A percentile compares a stretch with the other conserved stretches of the same genome.
These are phyloP conservation scores for Ilyonectria sp. DNA, from an alignment of 2,329 filamentous ascomycete genomes.

Conservation along the genomic window DNA sequence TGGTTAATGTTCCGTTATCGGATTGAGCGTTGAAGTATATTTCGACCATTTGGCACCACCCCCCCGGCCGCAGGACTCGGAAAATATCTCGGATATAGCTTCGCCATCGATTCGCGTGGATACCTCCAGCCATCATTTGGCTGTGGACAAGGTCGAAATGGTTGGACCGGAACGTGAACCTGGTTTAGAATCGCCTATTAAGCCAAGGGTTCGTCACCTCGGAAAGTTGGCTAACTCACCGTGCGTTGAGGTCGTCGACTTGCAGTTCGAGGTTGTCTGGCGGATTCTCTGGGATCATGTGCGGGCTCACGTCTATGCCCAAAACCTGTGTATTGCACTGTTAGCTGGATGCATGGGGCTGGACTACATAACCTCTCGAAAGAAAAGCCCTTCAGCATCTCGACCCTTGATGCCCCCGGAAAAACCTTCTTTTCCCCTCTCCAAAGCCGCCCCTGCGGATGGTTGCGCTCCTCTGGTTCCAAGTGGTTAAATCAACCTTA, in stretches of 20 bases:
- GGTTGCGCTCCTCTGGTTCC: neutral
- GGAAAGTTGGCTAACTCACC: conserved; percentile 55
- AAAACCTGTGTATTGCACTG: conserved; percentile 68
- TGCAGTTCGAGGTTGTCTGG: conserved; percentile 80
- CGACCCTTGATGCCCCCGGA: neutral
- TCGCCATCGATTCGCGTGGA: conserved; percentile 80
- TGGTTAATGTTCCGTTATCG: conserved; percentile 83
- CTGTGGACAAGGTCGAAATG: conserved; percentile 90
- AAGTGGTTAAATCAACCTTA: neutral
- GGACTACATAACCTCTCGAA: neutral
- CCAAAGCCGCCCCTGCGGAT: neutral
- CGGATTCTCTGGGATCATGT: conserved; percentile 75
- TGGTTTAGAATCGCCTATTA: conserved; percentile 42
- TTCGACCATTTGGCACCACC: conserved; percentile 93
- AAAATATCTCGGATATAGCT: conserved; percentile 84
- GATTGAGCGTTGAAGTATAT: conserved; percentile 90
- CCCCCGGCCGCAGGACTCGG: conserved; percentile 79
- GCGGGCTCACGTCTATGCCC: conserved; percentile 80
- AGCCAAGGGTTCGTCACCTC: conserved; percentile 15
- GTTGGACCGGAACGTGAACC: conserved; percentile 78
- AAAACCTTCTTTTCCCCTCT: neutral
- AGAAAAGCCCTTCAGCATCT: neutral
- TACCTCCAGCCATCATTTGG: conserved; percentile 78
- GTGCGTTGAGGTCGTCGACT: conserved; percentile 79
- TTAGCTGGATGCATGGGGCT: conserved; percentile 7